Evolutionary conservation across 202 grass and related monocot species (phyloP).

Genomic region (Zoysia matrella): DNA sequence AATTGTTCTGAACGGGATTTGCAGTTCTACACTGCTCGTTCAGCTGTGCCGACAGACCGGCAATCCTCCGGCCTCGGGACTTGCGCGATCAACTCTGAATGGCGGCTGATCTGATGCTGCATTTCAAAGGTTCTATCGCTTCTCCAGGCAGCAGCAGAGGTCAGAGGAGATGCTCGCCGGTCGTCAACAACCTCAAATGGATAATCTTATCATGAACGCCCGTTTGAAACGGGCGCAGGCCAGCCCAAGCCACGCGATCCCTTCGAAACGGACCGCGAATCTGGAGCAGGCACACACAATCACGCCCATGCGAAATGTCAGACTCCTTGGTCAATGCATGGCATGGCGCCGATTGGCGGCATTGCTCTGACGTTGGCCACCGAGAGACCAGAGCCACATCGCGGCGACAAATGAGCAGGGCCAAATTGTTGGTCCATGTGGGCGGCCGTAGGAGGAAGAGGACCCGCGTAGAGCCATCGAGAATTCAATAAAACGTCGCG

Average conservation of each 20-base stretch:
- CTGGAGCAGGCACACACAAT: background rate
- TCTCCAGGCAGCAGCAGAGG: too few species aligned
- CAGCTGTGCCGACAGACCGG: background rate
- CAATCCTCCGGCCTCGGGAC: background rate
- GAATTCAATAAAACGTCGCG: background rate
- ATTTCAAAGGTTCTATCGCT: background rate
- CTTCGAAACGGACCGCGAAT: background rate
- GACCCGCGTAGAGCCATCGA: background rate
- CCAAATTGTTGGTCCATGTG: slow-evolving; percentile 1
- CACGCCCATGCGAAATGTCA: background rate
- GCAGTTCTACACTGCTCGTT: background rate
- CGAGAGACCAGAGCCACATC: background rate
- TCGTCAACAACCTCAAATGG: background rate
- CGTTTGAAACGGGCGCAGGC: background rate
- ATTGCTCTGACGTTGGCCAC: background rate
- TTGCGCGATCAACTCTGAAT: background rate
- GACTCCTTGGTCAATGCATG: background rate
- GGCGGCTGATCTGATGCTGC: background rate
- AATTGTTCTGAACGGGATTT: background rate
- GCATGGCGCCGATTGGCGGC: background rate
- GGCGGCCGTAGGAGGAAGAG: slow-evolving; percentile 3
- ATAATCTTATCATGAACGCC: background rate
- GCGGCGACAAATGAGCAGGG: background rate
- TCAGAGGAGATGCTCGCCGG: too few species aligned
- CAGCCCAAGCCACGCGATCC: background rate